These are phyloP conservation scores for Lineolata rhizophorae DNA, from an alignment of 495 filamentous ascomycete species.

Conservation along the genomic window DNA sequence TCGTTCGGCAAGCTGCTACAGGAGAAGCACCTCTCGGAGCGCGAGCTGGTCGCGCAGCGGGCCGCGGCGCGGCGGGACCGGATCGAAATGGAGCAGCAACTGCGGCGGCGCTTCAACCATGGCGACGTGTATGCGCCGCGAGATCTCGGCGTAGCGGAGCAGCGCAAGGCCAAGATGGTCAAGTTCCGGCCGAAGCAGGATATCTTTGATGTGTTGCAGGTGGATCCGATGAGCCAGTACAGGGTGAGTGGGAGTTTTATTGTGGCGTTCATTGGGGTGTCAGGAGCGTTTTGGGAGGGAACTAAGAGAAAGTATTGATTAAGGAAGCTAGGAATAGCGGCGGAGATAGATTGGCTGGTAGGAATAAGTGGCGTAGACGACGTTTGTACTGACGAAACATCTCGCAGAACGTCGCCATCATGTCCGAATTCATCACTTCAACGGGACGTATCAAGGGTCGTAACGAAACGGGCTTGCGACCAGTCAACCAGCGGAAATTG, in stretches of 20 bases:
- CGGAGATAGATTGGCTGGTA: no score
- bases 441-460: constrained; percentile 69
- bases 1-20: no score
- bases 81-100: no score
- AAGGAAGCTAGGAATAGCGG: neutral
- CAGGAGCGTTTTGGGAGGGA: constrained; percentile 1
- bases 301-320: neutral
- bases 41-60: no score
- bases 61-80: no score
- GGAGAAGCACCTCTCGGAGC: no score
- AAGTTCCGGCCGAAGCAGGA: constrained; percentile 32
- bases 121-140: constrained; percentile 85
- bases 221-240: constrained; percentile 70
- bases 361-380: no score
- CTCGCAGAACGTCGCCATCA: constrained; percentile 73
- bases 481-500: constrained; percentile 78
- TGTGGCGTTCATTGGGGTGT: constrained; percentile 2
- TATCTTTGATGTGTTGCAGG: constrained; percentile 55
- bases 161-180: constrained; percentile 37
- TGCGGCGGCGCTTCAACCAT: constrained; percentile 31
- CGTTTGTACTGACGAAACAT: constrained; percentile 1
- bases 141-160: constrained; percentile 56
- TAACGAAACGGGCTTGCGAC: constrained; percentile 52
- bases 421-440: constrained; percentile 68
- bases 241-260: constrained; percentile 31